These are phyloP conservation scores for Malassezia sympodialis DNA, from an alignment of 1,284 basidiomycete genomes.

Conservation along the genomic window DNA sequence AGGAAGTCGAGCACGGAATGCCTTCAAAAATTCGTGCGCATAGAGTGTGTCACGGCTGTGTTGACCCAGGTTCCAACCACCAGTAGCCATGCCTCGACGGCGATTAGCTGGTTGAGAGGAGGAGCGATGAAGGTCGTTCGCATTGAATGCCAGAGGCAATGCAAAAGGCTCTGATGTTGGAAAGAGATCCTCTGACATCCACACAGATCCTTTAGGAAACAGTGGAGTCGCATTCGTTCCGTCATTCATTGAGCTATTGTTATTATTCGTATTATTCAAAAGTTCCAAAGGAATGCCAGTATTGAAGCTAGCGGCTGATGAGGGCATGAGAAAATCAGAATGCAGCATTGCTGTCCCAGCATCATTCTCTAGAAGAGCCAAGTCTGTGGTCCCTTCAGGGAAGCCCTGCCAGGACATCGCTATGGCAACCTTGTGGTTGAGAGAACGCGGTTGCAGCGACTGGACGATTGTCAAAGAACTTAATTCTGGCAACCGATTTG, in stretches of 20 bases:
- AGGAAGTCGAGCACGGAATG: constrained; percentile 15
- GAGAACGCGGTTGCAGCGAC: neutral
- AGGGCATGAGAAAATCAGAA: neutral
- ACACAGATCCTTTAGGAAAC: neutral
- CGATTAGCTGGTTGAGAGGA: constrained; percentile 11
- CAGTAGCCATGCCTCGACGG: neutral
- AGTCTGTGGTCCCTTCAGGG: neutral
- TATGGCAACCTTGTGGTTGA: neutral
- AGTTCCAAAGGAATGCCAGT: neutral
- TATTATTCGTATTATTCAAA: neutral
- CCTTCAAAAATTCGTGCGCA: constrained; percentile 19
- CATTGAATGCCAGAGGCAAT: neutral
- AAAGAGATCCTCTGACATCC: neutral
- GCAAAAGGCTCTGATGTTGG: neutral
- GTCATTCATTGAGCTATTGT: neutral
- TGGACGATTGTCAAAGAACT: neutral
- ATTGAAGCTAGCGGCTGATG: neutral
- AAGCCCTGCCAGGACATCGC: neutral
- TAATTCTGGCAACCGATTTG: neutral
- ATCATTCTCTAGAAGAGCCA: neutral
- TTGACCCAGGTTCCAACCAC: constrained; percentile 4
- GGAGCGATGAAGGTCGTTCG: constrained; percentile 14
- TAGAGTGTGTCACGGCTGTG: constrained; percentile 16
- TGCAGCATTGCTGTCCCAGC: neutral
- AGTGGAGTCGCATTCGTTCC: neutral